Base-by-base conservation (phyloP, 352 stramenopile species). In the Globisporangium viniferum region DNA sequence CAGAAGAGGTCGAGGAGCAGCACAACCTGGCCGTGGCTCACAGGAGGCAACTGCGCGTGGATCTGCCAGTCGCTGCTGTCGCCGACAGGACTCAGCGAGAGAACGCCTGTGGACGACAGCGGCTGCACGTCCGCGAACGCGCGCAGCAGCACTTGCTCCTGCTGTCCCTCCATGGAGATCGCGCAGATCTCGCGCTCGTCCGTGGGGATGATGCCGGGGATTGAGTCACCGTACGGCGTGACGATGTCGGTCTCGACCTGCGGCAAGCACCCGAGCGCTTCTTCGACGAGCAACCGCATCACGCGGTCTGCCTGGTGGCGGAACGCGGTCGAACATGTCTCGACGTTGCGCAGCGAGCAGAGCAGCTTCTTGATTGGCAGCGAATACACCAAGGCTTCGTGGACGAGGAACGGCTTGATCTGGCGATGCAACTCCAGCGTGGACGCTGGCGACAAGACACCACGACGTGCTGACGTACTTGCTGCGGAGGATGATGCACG, bases 1-100 rank as follows among this genome's bases (percentile, higher is more conserved):
- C 82, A 91, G 36, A 72, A 35, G 7, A 76, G 69, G 48, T 85
- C 74, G 14, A 89, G 70, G 27, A 89, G 66, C 49, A 88, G 49
- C 20, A 86, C 61, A 8, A 72, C 58, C n/a, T 80, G 76, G 5
- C 48, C 55, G 15, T 66, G 22, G 27, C 71, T 41, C 20, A 87
- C 20, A 3, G 57, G 39, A 9, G 78, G 78, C 18, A 88, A 22
- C 20, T 77, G 76, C 5, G 67, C 68, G 8, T 69, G 69, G 33
- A 82, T 62, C 0, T 14, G 39, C 70, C 66, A 79, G 15, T 44
- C 54, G 31, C 12, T 27, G 10, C n/a, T 64, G 51, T 9, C n/a
- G 15, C 4, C 15, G 3, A 29, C 29, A 41, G 59, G 12, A 31
- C 12, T 61, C 18, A 73, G 44, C 5, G 64, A 64, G n/a, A 77